A percentile compares a stretch with the other conserved stretches of the same genome.
Evolutionary conservation across 306 rosid genomes (phyloP).

Genomic region (Hippophae gyantsensis): DNA sequence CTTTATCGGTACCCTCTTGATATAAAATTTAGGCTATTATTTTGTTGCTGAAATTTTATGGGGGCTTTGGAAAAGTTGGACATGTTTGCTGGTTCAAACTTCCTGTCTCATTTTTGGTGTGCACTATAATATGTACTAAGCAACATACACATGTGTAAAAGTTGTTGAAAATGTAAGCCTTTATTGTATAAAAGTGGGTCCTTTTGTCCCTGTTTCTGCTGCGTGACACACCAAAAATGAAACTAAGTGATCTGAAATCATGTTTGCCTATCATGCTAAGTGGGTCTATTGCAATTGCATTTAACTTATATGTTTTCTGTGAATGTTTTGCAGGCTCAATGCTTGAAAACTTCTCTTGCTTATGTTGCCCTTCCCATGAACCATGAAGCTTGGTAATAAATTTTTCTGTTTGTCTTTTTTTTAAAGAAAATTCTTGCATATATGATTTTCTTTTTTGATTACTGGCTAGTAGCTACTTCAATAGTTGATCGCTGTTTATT

Average conservation of each 20-base stretch:
- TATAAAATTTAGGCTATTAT: slow-evolving; percentile 30
- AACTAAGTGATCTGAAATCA: too few species aligned
- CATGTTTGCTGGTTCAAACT: too few species aligned
- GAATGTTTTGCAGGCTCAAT: slow-evolving; percentile 31
- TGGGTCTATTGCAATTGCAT: background rate
- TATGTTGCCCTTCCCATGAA: slow-evolving; percentile 21
- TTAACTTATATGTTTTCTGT: slow-evolving; percentile 16
- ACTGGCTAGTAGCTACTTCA: background rate
- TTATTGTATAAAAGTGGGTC: too few species aligned
- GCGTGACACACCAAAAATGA: too few species aligned
- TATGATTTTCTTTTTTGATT: background rate
- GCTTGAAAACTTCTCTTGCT: slow-evolving; percentile 9
- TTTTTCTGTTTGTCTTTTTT: slow-evolving; percentile 5
- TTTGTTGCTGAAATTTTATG: slow-evolving; percentile 28
- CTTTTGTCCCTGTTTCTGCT: too few species aligned
- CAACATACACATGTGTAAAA: too few species aligned
- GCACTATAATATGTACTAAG: too few species aligned
- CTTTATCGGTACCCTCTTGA: slow-evolving; percentile 13
- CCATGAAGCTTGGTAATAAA: slow-evolving; percentile 72
- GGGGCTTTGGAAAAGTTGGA: slow-evolving; percentile 26
- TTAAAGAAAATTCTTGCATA: background rate
- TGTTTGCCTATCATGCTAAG: too few species aligned
- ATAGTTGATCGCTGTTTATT: background rate
- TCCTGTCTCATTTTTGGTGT: too few species aligned
- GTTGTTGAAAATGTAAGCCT: too few species aligned